These are phyloP conservation scores for Candida ortonii DNA, from an alignment of 805 yeast genomes.

Conservation along the genomic window DNA sequence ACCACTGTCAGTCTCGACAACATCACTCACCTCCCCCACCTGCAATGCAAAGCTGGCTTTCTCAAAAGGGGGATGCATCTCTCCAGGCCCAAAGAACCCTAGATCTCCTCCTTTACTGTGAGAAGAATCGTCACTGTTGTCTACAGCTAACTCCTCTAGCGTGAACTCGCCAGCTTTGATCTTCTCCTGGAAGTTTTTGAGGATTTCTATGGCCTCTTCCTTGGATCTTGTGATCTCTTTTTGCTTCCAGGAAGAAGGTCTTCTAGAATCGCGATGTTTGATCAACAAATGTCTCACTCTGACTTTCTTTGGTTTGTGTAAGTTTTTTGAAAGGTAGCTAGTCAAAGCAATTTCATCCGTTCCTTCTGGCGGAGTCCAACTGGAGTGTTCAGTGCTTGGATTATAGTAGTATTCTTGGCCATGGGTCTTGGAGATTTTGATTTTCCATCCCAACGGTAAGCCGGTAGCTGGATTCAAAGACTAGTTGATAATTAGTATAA, in stretches of 20 bases:
- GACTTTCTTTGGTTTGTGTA: constrained; percentile 60
- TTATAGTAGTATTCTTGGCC: constrained; percentile 82
- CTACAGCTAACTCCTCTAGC: constrained; percentile 68
- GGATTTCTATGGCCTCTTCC: constrained; percentile 74
- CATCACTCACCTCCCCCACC: constrained; percentile 78
- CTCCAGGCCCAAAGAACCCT: constrained; percentile 84
- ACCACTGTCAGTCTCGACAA: constrained; percentile 89
- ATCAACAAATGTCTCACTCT: constrained; percentile 79
- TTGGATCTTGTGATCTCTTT: constrained; percentile 72
- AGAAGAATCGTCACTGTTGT: constrained; percentile 87
- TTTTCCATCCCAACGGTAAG: constrained; percentile 81
- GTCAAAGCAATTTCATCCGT: constrained; percentile 61
- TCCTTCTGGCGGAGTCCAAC: constrained; percentile 91
- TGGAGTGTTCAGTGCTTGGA: constrained; percentile 64
- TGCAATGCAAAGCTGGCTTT: constrained; percentile 78
- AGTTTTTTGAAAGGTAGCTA: constrained; percentile 47
- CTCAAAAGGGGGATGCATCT: constrained; percentile 95
- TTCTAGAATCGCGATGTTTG: constrained; percentile 78
- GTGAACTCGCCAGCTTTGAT: constrained; percentile 63
- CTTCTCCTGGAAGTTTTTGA: constrained; percentile 54
- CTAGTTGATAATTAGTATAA: constrained; percentile 5
- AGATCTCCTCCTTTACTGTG: constrained; percentile 88
- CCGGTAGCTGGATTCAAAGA: constrained; percentile 49
- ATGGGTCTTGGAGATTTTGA: constrained; percentile 73
- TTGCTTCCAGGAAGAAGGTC: constrained; percentile 88